Percentiles rank a stretch among this genome's conserved stretches.
These are phyloP conservation scores for Paraphoma chrysanthemicola DNA, from an alignment of 2,329 filamentous ascomycete genomes.

Conservation along the genomic window DNA sequence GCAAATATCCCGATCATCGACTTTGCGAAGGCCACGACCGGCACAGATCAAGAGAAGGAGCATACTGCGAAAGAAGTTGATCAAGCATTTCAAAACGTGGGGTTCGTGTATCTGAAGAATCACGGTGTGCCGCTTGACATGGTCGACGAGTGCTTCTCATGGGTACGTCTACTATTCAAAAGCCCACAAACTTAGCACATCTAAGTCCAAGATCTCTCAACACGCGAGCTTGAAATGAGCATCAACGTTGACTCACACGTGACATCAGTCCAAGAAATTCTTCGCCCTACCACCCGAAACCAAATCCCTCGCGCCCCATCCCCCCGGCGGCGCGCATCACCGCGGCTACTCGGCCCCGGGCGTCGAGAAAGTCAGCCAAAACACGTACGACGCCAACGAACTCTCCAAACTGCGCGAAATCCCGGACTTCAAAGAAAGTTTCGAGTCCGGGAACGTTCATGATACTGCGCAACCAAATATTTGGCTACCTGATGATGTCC, in stretches of 20 bases:
- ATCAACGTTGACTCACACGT: neutral
- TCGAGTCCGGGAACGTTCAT: conserved; percentile 38
- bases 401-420: conserved; percentile 26
- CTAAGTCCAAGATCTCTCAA: no score
- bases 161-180: conserved; percentile 25
- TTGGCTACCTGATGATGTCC: conserved; percentile 48
- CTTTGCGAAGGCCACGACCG: conserved; percentile 31
- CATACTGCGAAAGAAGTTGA: conserved; percentile 45
- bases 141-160: conserved; percentile 38
- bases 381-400: conserved; percentile 27
- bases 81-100: conserved; percentile 45
- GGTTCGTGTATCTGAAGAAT: conserved; percentile 53
- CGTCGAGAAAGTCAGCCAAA: conserved; percentile 45
- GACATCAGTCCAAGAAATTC: conserved; percentile 39
- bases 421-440: conserved; percentile 45
- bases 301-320: conserved; percentile 50
- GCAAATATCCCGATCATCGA: conserved; percentile 38
- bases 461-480: conserved; percentile 48
- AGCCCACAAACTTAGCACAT: no score
- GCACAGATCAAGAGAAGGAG: conserved; percentile 17
- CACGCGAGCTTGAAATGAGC: neutral
- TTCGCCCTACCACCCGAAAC: conserved; percentile 44
- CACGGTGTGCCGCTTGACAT: conserved; percentile 43
- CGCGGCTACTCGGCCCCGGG: conserved; percentile 50
- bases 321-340: conserved; percentile 47